A percentile compares a stretch with the other conserved stretches of the same genome.
phyloP scores from a whole-genome alignment of 164 flowering plant species.

The Stephania yunnanensis region DNA sequence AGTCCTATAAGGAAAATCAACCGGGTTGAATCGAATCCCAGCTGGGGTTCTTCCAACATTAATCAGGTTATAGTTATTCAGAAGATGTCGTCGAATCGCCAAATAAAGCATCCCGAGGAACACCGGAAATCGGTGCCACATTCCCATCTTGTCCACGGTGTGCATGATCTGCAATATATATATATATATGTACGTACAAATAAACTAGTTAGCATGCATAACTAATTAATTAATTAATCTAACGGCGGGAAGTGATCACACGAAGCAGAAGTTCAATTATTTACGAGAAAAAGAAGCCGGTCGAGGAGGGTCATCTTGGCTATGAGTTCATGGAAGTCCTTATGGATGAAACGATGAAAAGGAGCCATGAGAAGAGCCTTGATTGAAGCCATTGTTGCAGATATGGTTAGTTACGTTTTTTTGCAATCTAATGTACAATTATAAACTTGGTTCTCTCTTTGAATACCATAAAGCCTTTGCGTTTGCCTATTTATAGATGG shows the following conservation, averaged over 20 bases:
- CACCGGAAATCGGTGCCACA: slow-evolving; percentile 43
- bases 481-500: background rate
- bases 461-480: background rate
- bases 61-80: slow-evolving; percentile 31
- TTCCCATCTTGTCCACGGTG: slow-evolving; percentile 25
- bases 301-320: slow-evolving; percentile 31
- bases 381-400: slow-evolving; percentile 2
- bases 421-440: too few species aligned
- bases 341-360: slow-evolving; percentile 25
- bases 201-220: background rate
- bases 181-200: background rate
- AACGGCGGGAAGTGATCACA: background rate
- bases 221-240: background rate
- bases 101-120: slow-evolving; percentile 33
- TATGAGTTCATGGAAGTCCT: slow-evolving; percentile 32
- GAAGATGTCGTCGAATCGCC: slow-evolving; percentile 31
- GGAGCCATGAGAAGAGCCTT: slow-evolving; percentile 15
- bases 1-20: background rate
- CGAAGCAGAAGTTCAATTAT: background rate
- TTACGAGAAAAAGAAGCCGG: slow-evolving; percentile 31
- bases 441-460: background rate
- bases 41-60: slow-evolving; percentile 30
- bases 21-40: slow-evolving; percentile 21
- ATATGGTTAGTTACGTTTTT: background rate
- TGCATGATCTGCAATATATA: slow-evolving; percentile 18